A percentile compares a stretch with the other conserved stretches of the same genome.
phyloP scores from a whole-genome alignment of 148 eudicot genomes.

The Talinum fruticosum region DNA sequence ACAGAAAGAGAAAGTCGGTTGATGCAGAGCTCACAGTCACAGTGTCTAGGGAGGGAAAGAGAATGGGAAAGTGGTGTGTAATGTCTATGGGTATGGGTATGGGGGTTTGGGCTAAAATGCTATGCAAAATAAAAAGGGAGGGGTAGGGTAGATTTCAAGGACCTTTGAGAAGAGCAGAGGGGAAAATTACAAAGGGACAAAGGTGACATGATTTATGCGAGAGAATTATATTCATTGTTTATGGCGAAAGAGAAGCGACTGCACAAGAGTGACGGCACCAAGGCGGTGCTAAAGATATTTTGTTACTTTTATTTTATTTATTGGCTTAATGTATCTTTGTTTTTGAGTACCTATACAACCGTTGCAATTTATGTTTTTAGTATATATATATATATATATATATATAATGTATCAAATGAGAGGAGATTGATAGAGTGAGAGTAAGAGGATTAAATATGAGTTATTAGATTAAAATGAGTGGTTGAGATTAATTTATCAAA shows the following conservation, averaged over 20 bases:
- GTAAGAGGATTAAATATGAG: no score
- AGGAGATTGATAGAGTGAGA: no score
- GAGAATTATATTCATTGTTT: no score
- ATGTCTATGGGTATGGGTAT: no score
- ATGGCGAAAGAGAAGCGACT: neutral
- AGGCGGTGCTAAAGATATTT: neutral
- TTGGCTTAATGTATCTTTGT: no score
- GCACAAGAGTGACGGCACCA: neutral
- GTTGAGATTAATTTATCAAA: no score
- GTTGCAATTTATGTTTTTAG: neutral
- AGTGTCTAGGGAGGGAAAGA: neutral
- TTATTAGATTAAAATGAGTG: no score
- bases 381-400: no score
- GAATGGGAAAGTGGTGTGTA: neutral
- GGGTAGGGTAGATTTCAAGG: conserved; percentile 9
- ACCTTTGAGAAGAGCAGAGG: neutral
- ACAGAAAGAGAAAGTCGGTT: neutral
- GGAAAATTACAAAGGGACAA: no score
- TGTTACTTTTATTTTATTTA: neutral
- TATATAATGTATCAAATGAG: no score
- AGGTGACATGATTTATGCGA: no score
- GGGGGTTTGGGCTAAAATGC: conserved; percentile 12
- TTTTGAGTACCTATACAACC: neutral
- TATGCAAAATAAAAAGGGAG: no score
- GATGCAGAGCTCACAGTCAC: neutral